Evolutionary conservation across 495 filamentous ascomycete genomes (phyloP).

Genomic region (Penicillium canescens): DNA sequence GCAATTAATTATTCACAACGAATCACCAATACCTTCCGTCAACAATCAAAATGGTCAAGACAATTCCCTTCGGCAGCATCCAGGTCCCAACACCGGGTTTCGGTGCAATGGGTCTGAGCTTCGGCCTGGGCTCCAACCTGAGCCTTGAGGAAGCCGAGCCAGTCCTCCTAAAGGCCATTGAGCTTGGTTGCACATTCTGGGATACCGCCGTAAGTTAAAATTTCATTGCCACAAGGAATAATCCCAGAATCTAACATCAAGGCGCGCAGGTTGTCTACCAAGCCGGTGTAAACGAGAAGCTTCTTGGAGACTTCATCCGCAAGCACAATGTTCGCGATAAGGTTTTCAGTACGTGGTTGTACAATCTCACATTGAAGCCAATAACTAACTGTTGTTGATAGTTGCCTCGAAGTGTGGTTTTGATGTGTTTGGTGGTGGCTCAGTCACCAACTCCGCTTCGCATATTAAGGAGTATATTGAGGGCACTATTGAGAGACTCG

Average conservation of each 20-base stretch:
- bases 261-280: constrained; percentile 42
- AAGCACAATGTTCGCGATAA: constrained; percentile 53
- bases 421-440: constrained; percentile 28
- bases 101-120: constrained; percentile 49
- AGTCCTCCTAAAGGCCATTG: constrained; percentile 50
- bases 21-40: not conserved
- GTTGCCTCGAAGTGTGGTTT: constrained; percentile 53
- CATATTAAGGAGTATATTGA: constrained; percentile 55
- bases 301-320: constrained; percentile 52
- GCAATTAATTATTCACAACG: not conserved
- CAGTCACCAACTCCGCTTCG: constrained; percentile 46
- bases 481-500: constrained; percentile 50
- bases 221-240: not conserved
- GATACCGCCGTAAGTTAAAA: constrained; percentile 44
- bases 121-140: constrained; percentile 41
- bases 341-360: constrained; percentile 38
- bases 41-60: constrained; percentile 38
- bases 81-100: constrained; percentile 45
- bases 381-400: constrained; percentile 8
- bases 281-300: constrained; percentile 50
- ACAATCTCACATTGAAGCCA: too few species aligned
- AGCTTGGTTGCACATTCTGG: constrained; percentile 55
- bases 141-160: constrained; percentile 49
- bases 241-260: not conserved
- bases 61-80: constrained; percentile 40